phyloP scores from a whole-genome alignment of 495 filamentous ascomycete species.

The Penicillium canescens region DNA sequence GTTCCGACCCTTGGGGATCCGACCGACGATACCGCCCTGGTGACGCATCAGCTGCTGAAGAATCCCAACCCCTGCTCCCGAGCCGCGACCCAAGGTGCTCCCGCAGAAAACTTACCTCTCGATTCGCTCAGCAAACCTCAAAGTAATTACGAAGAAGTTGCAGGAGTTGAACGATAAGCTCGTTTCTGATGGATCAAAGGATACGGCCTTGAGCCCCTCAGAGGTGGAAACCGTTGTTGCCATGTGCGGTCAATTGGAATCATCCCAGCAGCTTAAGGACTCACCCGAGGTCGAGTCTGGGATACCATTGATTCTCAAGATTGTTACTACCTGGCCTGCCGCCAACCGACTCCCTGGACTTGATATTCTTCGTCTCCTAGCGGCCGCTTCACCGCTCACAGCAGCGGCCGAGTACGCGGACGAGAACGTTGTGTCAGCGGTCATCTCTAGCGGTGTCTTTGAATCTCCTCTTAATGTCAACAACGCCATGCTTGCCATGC shows the following conservation, averaged over 20 bases:
- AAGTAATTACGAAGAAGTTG: slow-evolving; percentile 72
- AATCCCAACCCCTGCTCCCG: slow-evolving; percentile 32
- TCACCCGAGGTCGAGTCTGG: slow-evolving; percentile 42
- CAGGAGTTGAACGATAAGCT: slow-evolving; percentile 68
- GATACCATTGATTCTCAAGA: slow-evolving; percentile 61
- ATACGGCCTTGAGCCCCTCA: slow-evolving; percentile 68
- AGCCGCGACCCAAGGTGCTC: slow-evolving; percentile 60
- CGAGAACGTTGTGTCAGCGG: slow-evolving; percentile 45
- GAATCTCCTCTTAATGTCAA: slow-evolving; percentile 59
- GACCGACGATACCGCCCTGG: slow-evolving; percentile 79
- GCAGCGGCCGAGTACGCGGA: slow-evolving; percentile 60
- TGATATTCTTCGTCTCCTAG: slow-evolving; percentile 80
- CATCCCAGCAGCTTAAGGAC: slow-evolving; percentile 33
- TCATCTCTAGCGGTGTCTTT: slow-evolving; percentile 57
- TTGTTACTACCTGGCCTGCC: slow-evolving; percentile 75
- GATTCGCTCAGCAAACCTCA: slow-evolving; percentile 60
- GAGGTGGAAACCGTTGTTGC: slow-evolving; percentile 60
- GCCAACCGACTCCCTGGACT: slow-evolving; percentile 77
- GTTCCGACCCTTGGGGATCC: slow-evolving; percentile 72
- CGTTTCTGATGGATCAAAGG: slow-evolving; percentile 67
- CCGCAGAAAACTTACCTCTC: slow-evolving; percentile 86
- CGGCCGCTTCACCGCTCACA: slow-evolving; percentile 60
- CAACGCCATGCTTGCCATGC: slow-evolving; percentile 81
- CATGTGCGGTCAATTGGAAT: slow-evolving; percentile 59
- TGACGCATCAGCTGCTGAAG: slow-evolving; percentile 43